Percentiles rank a stretch among this genome's conserved stretches.
phyloP scores from a whole-genome alignment of 257 asterid species.

The Nicotiana benthamiana region DNA sequence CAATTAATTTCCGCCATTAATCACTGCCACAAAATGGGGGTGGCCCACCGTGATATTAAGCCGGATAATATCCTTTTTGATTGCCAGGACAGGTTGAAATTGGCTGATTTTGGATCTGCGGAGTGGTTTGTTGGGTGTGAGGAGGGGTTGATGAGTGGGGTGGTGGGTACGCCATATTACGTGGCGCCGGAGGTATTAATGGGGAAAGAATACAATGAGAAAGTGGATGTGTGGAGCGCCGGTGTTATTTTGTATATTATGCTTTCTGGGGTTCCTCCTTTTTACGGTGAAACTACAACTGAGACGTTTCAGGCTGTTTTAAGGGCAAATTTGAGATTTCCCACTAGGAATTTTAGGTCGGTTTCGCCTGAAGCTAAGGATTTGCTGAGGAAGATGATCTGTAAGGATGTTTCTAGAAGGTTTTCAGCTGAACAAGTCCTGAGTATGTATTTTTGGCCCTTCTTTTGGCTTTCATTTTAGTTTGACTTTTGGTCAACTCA shows the following conservation, averaged over 20 bases:
- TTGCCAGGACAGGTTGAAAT: constrained; percentile 29
- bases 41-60: constrained; percentile 51
- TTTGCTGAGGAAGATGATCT: constrained; percentile 31
- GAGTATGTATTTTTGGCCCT: constrained; percentile 9
- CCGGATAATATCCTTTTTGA: constrained; percentile 61
- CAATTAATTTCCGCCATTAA: constrained; percentile 41
- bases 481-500: background rate
- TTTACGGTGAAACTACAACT: constrained; percentile 16
- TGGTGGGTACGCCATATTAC: constrained; percentile 32
- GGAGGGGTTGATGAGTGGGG: constrained; percentile 12
- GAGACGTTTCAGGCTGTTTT: constrained; percentile 31
- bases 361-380: constrained; percentile 29
- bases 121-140: constrained; percentile 27
- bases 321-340: constrained; percentile 27
- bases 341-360: constrained; percentile 13
- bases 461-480: background rate
- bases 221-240: constrained; percentile 28
- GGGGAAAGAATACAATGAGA: constrained; percentile 17
- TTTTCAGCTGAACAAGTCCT: constrained; percentile 33
- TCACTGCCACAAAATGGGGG: constrained; percentile 47
- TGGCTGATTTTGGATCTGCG: constrained; percentile 64
- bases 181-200: constrained; percentile 25
- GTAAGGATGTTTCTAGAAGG: constrained; percentile 27
- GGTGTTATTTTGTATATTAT: constrained; percentile 25
- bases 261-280: constrained; percentile 30